Base-by-base conservation (phyloP, 2,329 filamentous ascomycete species). In the Tolypocladium paradoxum region DNA sequence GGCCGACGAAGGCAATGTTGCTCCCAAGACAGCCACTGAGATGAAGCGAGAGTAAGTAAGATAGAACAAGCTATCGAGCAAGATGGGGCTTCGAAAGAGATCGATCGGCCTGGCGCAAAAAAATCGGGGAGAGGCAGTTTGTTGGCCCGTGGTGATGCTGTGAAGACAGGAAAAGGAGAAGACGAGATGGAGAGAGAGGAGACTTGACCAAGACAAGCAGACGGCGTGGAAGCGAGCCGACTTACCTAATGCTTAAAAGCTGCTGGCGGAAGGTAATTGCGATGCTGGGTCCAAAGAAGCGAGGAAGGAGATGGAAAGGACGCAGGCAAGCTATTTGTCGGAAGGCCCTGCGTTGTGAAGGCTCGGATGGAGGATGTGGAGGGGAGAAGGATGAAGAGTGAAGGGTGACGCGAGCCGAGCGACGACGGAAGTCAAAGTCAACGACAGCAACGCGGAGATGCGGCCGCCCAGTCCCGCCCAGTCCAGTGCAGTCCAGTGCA, bases 51-150 rank as follows among this genome's bases (percentile, higher is more conserved):
- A 71, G 71, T 76, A 75, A 76, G 73, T 75, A 76, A 76, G 73
- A 79, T 78, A 74, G 76, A 75, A 73, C 74, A 70, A 78, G 76
- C 74, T 80, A 79, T 75, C 72, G 69, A 78, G 76, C 78, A 80
- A 81, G 73, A 76, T 76, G 73, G 68, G 68, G 61, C 65, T 61
- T 62, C 59, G 60, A 64, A 64, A 65, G 63, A 65, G 64, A 65
- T 64, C 55, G 56, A 61, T 56, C 51, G 56, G 61, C 55, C 60
- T 53, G 51, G 52, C 24, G 18, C 51, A 56, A 54, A 56, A 60
- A 56, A 56, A 46, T 55, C 57, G 60, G 73, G 74, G 72, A 73
- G 72, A 71, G 63, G 69, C 68, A 64, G 65, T 53, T 50, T 68
- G 69, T 67, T 64, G 65, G 34, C 50, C 34, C 67, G 63, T 66